phyloP scores from a whole-genome alignment of 225 moss, liverwort and hornwort genomes.

The Rhytidiadelphus loreus region DNA sequence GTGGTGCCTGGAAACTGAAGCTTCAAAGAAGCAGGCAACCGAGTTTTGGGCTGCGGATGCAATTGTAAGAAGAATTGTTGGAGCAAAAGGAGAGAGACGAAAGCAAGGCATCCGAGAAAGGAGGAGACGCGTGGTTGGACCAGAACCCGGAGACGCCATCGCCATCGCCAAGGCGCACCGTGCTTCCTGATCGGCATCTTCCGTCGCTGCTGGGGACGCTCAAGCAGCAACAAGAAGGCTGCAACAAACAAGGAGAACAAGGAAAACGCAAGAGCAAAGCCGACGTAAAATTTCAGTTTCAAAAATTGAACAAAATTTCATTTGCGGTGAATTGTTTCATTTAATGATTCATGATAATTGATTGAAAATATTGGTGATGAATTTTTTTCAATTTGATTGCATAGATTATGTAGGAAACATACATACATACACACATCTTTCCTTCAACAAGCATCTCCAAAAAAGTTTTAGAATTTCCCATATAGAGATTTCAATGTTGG shows the following conservation, averaged over 20 bases:
- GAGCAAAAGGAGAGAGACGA: slow-evolving; percentile 1
- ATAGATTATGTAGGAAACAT: too few species aligned
- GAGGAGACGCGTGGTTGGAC: not conserved
- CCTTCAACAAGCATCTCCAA: too few species aligned
- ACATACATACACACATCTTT: too few species aligned
- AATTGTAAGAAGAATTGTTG: not conserved
- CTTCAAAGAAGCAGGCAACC: not conserved
- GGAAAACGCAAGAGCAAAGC: not conserved
- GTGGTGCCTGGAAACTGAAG: not conserved
- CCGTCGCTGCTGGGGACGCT: not conserved
- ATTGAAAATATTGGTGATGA: too few species aligned
- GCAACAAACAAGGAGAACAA: not conserved
- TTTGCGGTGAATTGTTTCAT: too few species aligned
- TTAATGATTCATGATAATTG: too few species aligned
- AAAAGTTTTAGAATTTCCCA: too few species aligned
- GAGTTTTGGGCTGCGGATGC: not conserved
- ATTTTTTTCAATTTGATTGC: too few species aligned
- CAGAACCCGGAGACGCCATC: not conserved
- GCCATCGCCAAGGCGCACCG: not conserved
- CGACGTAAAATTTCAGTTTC: too few species aligned
- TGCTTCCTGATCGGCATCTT: not conserved
- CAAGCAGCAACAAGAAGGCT: not conserved
- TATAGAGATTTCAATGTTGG: too few species aligned
- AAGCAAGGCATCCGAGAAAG: not conserved
- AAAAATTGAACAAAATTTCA: too few species aligned